Evolutionary conservation across 345 rosid species (phyloP), one percentile per base, ranked within the genome.

Genomic region (Zanthoxylum bungeanum): DNA sequence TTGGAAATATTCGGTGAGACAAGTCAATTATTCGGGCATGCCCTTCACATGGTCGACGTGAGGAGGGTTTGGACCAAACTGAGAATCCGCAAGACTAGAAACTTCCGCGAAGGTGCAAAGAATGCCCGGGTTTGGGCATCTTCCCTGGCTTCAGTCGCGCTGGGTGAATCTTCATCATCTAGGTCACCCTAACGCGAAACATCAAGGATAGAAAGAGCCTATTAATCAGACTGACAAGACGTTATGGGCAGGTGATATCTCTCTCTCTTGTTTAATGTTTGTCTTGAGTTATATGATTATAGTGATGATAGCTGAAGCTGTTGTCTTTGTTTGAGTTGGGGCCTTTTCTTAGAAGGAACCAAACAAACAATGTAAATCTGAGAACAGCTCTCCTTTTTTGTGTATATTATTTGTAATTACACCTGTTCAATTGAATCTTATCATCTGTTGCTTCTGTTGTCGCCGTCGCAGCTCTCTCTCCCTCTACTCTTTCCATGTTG

Each of bases 101-200:
- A 75, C 85, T 90, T 94, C 73, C 96, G 80, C 16, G 87, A 79
- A 74, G 75, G 98, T 28, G 97, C 97, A 11, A 92, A 75, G 79
- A 94, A 79, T 51, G 95, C 90, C 24, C 84, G 81, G 60, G 98
- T 87, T n/a, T 92, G 96, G 98, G 97, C 97, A 55, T 89, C 96
- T 24, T 92, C 97, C 5, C 80, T 92, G 25, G 97, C 99, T 10
- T 94, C 98, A 6, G 96, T 94, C 68, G 85, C 97, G 5, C 73
- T 92, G 76, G 97, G 97, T 6, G 82, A 87, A 83, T 81, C 93
- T 67, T 88, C 93, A 16, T 82, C 96, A 4, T 84, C 85, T 60
- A 83, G 89, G 59, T 83, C 78, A 60, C 70, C 79, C 21, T 76
- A 74, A 80, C 31, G 16, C 51, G 62, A 34, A 49, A 71, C 56